Evolutionary conservation across 176 grass and related monocot genomes (phyloP), one percentile per base, ranked within the genome.

Genomic region (Cenchrus americanus): DNA sequence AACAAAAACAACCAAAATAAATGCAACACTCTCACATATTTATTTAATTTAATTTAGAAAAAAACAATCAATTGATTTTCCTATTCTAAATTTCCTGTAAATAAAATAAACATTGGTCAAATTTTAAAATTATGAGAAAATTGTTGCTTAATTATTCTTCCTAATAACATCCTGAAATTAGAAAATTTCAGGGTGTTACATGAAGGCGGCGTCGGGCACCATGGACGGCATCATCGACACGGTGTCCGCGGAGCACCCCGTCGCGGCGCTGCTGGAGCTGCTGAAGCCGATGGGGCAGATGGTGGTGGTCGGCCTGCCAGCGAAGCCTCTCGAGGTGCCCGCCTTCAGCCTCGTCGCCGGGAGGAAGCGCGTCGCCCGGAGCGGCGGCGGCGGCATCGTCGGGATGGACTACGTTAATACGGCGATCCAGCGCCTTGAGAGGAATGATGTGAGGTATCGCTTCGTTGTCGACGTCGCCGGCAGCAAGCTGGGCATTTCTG

Each of bases 161-260:
- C n/a, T n/a, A n/a, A n/a, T n/a, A n/a, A n/a, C n/a, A n/a, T n/a
- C n/a, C n/a, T n/a, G n/a, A n/a, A n/a, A n/a, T n/a, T n/a, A n/a
- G n/a, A n/a, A n/a, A n/a, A n/a, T n/a, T n/a, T n/a, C n/a, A n/a
- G n/a, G n/a, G n/a, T n/a, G n/a, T n/a, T n/a, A n/a, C n/a, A n/a
- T n/a, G n/a, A 26, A 84, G 80, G 69, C 76, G 0, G 83, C 83
- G 50, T 59, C 55, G 12, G 7, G 57, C 44, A 92, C 90, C 0
- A 92, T 92, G 90, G 90, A 92, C 47, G 90, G 90, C 48, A 71
- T 89, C 65, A 86, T 92, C 27, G 83, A 92, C 75, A 92, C 86
- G 34, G 86, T 92, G 61, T 92, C 90, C 21, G 86, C 86, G 27
- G 69, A 54, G 19, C 90, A 92, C 79, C 69, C 53, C 0, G 21